These are phyloP conservation scores for Globisporangium spinosum DNA, from an alignment of 352 stramenopile genomes.

Conservation along the genomic window DNA sequence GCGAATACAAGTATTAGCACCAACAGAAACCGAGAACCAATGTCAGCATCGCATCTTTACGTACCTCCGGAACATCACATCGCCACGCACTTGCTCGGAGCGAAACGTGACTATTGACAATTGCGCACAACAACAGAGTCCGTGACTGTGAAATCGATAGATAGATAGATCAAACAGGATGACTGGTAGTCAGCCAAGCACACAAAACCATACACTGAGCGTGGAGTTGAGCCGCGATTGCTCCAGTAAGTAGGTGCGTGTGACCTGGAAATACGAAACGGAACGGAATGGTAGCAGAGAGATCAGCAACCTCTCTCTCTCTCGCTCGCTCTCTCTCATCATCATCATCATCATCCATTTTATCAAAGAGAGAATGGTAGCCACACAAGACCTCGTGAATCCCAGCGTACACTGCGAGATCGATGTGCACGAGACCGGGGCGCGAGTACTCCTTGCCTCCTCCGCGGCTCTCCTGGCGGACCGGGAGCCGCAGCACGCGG, in stretches of 20 bases:
- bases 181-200: neutral
- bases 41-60: neutral
- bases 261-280: slow-evolving; percentile 1
- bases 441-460: slow-evolving; percentile 11
- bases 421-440: slow-evolving; percentile 28
- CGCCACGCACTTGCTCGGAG: slow-evolving; percentile 26
- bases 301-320: neutral
- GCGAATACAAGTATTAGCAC: neutral
- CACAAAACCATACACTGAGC: slow-evolving; percentile 17
- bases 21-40: neutral
- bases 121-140: neutral
- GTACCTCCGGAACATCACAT: slow-evolving; percentile 33
- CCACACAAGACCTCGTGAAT: slow-evolving; percentile 13
- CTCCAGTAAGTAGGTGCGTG: slow-evolving; percentile 30
- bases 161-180: neutral
- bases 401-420: slow-evolving; percentile 34
- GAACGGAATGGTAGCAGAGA: neutral
- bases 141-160: neutral
- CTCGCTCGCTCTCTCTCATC: no score
- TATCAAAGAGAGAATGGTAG: neutral
- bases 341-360: neutral
- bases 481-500: slow-evolving; percentile 27
- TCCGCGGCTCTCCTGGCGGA: slow-evolving; percentile 24
- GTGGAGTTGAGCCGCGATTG: slow-evolving; percentile 39
- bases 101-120: slow-evolving; percentile 25